These are phyloP conservation scores for Madurella mycetomatis DNA, from an alignment of 2,329 filamentous ascomycete genomes.

Conservation along the genomic window DNA sequence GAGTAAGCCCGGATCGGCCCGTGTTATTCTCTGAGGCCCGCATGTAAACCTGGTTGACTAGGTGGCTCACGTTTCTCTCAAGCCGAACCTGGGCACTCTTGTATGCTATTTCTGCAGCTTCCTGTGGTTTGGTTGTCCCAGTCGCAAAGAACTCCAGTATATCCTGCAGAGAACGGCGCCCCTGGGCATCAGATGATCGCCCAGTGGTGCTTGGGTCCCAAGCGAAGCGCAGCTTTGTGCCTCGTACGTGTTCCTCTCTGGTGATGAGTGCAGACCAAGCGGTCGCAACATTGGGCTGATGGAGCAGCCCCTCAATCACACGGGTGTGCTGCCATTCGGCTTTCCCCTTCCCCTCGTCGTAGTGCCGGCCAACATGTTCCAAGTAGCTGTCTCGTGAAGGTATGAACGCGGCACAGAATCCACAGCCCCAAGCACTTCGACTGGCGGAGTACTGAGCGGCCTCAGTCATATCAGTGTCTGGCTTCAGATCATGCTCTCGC, in stretches of 20 bases:
- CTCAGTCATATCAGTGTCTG: not conserved
- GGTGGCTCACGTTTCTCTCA: slow-evolving; percentile 12
- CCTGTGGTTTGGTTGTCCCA: not conserved
- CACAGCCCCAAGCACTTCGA: slow-evolving; percentile 23
- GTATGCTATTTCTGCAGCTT: slow-evolving; percentile 12
- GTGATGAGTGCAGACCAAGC: slow-evolving; percentile 18
- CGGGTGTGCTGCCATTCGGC: slow-evolving; percentile 21
- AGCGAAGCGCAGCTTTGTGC: slow-evolving; percentile 13
- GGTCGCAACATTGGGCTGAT: slow-evolving; percentile 16
- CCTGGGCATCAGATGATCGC: not conserved
- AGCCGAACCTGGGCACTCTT: slow-evolving; percentile 7
- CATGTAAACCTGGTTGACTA: slow-evolving; percentile 6
- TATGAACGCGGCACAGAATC: slow-evolving; percentile 19
- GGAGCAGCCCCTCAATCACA: slow-evolving; percentile 22
- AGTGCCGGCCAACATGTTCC: slow-evolving; percentile 24
- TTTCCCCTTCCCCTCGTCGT: slow-evolving; percentile 18
- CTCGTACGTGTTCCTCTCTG: slow-evolving; percentile 13
- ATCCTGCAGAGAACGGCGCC: slow-evolving; percentile 12
- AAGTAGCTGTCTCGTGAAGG: slow-evolving; percentile 22
- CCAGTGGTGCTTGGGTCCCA: slow-evolving; percentile 18
- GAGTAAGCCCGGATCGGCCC: too few relatives aligned
- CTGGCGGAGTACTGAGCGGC: not conserved
- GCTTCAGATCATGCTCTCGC: slow-evolving; percentile 5
- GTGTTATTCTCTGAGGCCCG: not conserved
- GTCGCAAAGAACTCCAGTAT: slow-evolving; percentile 19